Evolutionary conservation across 768 basidiomycete species (phyloP), one percentile per base, ranked within the genome.

Genomic region (Suillus americanus): DNA sequence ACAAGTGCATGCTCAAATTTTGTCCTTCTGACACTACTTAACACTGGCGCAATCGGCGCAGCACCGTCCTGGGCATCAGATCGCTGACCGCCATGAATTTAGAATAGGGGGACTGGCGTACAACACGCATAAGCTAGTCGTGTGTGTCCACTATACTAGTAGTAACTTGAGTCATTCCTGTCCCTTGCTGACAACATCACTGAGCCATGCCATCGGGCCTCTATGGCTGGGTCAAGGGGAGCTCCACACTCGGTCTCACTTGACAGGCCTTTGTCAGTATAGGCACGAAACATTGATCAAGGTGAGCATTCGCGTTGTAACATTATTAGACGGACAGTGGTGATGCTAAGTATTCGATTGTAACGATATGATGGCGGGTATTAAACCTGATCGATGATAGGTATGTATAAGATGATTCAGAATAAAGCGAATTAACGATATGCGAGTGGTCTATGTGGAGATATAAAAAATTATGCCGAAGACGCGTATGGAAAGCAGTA

Each of bases 401-500:
- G 66, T 74, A 69, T 62, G 66, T 75, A 74, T 62, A 69, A 66
- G 68, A 67, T 67, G 74, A 50, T 50, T 50, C 50, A 50, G 50
- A 72, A 75, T 75, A 74, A 68, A 66, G 66, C 62, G 64, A 57
- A 73, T 76, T 76, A 76, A 71, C 63, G 66, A 75, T 73, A 69
- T 70, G 62, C 67, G 55, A 62, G 56, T 62, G 67, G 60, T 77
- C 73, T 77, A 76, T 64, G 68, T 69, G 65, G 45, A 60, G 70
- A 63, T 48, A 69, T 67, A 67, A 73, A 41, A 35, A 68, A 75
- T 77, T 75, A 74, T 76, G 74, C 62, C 69, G 72, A 61, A 61
- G 48, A 62, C 75, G 75, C 68, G 75, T 75, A 74, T 73, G 69
- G 76, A 77, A 73, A 78, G 74, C 71, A 70, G 71, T 78, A 79